These are phyloP conservation scores for Clausena lansium DNA, from an alignment of 345 rosid genomes.

Conservation along the genomic window DNA sequence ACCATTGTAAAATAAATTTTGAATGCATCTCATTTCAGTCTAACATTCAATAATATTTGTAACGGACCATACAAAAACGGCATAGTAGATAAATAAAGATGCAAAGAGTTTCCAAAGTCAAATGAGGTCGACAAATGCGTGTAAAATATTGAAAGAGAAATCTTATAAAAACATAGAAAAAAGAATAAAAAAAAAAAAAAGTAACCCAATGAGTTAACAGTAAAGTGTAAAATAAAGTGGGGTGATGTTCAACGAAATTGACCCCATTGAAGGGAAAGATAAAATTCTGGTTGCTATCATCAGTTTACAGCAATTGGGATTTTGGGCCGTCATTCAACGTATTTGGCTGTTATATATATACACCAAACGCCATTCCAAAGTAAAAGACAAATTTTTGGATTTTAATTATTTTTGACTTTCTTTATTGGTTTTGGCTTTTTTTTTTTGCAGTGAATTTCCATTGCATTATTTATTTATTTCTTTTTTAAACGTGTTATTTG, in stretches of 20 bases:
- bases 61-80: no score
- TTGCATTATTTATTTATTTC: no score
- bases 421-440: no score
- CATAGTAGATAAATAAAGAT: background rate
- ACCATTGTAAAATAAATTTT: no score
- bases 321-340: constrained; percentile 28
- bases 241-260: background rate
- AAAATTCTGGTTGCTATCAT: background rate
- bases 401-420: no score
- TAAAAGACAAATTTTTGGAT: background rate
- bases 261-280: background rate
- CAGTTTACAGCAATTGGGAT: constrained; percentile 18
- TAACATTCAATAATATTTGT: no score
- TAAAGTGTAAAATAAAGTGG: background rate
- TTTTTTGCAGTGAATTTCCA: no score
- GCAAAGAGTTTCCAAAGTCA: background rate
- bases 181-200: background rate
- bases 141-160: background rate
- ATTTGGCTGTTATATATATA: constrained; percentile 6
- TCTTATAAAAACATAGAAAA: background rate
- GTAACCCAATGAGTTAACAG: background rate
- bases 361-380: background rate
- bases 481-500: no score
- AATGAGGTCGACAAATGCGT: background rate
- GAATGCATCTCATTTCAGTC: no score